Conservation (phyloP, 1,284 basidiomycete species). For the Marasmius fiardii region DNA sequence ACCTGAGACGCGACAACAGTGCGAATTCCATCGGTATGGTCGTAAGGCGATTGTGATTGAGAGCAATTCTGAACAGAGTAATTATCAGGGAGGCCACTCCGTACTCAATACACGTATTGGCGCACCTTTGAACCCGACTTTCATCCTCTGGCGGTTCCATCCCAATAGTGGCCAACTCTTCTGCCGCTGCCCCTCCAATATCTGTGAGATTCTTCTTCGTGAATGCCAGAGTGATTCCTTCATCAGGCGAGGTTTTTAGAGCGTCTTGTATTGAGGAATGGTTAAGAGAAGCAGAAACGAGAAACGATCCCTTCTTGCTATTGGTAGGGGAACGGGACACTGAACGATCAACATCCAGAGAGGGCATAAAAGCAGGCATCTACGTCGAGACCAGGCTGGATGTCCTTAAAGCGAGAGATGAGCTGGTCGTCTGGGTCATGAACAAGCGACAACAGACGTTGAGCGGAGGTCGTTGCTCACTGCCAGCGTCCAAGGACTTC, state of each 20-base stretch:
- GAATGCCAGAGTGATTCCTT: slow-evolving; percentile 80
- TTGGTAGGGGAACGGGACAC: slow-evolving; percentile 20
- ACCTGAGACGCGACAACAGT: slow-evolving; percentile 76
- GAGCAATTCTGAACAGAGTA: slow-evolving; percentile 61
- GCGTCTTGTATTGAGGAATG: slow-evolving; percentile 64
- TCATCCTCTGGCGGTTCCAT: slow-evolving; percentile 49
- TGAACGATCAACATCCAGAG: slow-evolving; percentile 30
- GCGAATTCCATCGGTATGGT: slow-evolving; percentile 81
- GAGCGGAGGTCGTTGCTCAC: slow-evolving; percentile 3
- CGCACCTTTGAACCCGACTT: slow-evolving; percentile 69
- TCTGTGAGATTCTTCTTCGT: slow-evolving; percentile 75
- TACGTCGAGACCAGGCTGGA: neutral
- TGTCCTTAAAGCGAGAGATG: slow-evolving; percentile 3
- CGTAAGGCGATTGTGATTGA: slow-evolving; percentile 83
- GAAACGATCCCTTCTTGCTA: slow-evolving; percentile 15
- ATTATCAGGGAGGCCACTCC: neutral
- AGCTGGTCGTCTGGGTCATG: slow-evolving; percentile 17
- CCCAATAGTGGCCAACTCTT: slow-evolving; percentile 66
- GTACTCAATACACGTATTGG: slow-evolving; percentile 8
- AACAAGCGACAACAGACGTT: slow-evolving; percentile 5
- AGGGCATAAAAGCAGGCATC: slow-evolving; percentile 23
- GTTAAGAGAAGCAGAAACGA: slow-evolving; percentile 40
- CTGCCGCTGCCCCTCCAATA: slow-evolving; percentile 69
- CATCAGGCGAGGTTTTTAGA: slow-evolving; percentile 65
- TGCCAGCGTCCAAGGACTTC: neutral